Conservation (phyloP, 805 yeast genomes). For the Metschnikowia bowlesiae region DNA sequence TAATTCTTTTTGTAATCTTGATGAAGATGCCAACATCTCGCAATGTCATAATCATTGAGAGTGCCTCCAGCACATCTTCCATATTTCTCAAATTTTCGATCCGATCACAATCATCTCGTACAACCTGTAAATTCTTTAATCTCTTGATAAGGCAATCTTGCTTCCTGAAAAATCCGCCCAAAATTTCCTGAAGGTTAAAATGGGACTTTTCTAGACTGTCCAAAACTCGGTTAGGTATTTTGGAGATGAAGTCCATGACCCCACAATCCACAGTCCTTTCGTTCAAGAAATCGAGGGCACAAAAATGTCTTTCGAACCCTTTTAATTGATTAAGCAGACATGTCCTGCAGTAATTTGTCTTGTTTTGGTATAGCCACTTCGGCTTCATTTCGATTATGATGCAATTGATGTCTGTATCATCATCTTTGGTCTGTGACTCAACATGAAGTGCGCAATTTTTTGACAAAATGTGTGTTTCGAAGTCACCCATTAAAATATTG, state of each 20-base stretch:
- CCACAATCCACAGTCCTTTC: slow-evolving; percentile 7
- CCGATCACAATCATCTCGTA: slow-evolving; percentile 28
- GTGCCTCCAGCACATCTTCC: slow-evolving; percentile 36
- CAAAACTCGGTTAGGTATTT: slow-evolving; percentile 1
- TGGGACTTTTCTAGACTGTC: slow-evolving; percentile 2
- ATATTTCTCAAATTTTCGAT: slow-evolving; percentile 26
- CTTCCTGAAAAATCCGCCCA: not conserved
- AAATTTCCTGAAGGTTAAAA: slow-evolving; percentile 1
- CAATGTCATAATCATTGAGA: slow-evolving; percentile 47
- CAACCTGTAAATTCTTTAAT: slow-evolving; percentile 31
- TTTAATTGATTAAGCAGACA: slow-evolving; percentile 14
- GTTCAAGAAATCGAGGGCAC: slow-evolving; percentile 13
- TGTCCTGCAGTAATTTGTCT: slow-evolving; percentile 14
- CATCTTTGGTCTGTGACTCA: slow-evolving; percentile 6
- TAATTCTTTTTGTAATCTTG: slow-evolving; percentile 20
- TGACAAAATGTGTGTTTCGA: slow-evolving; percentile 24
- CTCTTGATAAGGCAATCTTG: slow-evolving; percentile 23
- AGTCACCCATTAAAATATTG: slow-evolving; percentile 34
- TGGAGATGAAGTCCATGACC: slow-evolving; percentile 11
- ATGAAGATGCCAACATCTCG: slow-evolving; percentile 55
- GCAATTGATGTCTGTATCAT: not conserved
- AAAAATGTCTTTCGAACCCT: slow-evolving; percentile 14
- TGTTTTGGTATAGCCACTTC: slow-evolving; percentile 18
- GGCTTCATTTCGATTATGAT: slow-evolving; percentile 17
- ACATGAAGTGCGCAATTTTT: slow-evolving; percentile 34